phyloP scores from a whole-genome alignment of 2,329 filamentous ascomycete genomes.

The Triangularia verruculosa region DNA sequence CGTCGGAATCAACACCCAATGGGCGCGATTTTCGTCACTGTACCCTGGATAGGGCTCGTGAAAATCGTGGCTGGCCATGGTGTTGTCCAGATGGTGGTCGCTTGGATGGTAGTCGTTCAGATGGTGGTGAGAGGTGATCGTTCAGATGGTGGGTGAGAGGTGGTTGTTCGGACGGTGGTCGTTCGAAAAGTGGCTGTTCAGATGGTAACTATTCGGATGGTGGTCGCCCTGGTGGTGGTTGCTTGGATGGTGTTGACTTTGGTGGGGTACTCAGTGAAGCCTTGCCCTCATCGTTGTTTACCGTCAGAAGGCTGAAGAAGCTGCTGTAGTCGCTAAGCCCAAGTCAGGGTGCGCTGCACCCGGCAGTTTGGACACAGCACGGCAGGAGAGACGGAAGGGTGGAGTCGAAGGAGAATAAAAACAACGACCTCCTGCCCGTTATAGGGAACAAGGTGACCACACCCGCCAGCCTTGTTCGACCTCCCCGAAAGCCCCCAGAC shows the following conservation, averaged over 20 bases:
- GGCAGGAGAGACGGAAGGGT: not conserved
- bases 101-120: not conserved
- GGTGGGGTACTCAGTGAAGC: no score
- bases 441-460: not conserved
- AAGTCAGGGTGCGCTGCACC: not conserved
- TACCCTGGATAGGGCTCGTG: slow-evolving; percentile 5
- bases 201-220: no score
- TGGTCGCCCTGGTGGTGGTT: no score
- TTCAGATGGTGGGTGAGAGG: no score
- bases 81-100: no score
- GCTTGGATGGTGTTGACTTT: not conserved
- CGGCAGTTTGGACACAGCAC: not conserved
- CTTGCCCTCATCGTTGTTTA: not conserved
- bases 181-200: no score
- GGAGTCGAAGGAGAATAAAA: not conserved
- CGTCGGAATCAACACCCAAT: slow-evolving; percentile 13
- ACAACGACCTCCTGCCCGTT: not conserved
- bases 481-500: not conserved
- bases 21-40: slow-evolving; percentile 2
- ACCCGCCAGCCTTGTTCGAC: not conserved
- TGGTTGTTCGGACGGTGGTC: no score
- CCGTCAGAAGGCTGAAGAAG: not conserved
- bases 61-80: not conserved
- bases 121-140: no score
- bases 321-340: not conserved